Conservation (phyloP, 441 rosid genomes). For the Capsella rubella region DNA sequence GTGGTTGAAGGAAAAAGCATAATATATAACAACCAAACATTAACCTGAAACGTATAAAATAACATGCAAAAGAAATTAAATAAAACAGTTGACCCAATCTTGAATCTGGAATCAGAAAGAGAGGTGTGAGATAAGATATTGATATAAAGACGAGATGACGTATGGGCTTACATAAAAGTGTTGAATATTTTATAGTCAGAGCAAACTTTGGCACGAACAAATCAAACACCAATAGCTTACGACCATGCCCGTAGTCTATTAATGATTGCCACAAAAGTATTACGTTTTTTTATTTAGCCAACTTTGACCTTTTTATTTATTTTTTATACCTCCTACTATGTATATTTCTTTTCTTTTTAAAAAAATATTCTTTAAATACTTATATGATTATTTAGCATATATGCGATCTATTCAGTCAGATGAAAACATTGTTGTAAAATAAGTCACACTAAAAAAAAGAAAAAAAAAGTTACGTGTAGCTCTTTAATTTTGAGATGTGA, state of each 20-base stretch:
- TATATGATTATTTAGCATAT: too few species aligned
- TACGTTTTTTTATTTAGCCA: not conserved
- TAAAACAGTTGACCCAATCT: conserved; percentile 16
- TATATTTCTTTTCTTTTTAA: too few species aligned
- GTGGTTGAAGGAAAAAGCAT: conserved; percentile 13
- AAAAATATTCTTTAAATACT: too few species aligned
- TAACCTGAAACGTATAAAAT: conserved; percentile 30
- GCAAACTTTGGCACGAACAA: conserved; percentile 39
- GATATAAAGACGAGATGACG: conserved; percentile 38
- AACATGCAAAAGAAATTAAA: not conserved
- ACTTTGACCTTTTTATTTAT: conserved; percentile 27
- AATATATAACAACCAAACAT: not conserved
- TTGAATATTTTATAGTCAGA: conserved; percentile 36
- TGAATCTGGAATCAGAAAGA: conserved; percentile 20
- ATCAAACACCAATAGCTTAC: conserved; percentile 42
- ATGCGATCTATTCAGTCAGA: too few species aligned
- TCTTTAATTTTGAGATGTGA: too few species aligned
- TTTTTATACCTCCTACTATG: not conserved
- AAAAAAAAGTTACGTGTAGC: too few species aligned
- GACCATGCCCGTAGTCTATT: not conserved
- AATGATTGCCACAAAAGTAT: conserved; percentile 10
- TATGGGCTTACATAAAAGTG: conserved; percentile 40
- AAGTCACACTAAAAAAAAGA: too few species aligned
- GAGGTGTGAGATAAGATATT: conserved; percentile 22
- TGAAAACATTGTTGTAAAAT: too few species aligned